Conservation (phyloP, 129 eudicot species). For the Centaurea solstitialis region DNA sequence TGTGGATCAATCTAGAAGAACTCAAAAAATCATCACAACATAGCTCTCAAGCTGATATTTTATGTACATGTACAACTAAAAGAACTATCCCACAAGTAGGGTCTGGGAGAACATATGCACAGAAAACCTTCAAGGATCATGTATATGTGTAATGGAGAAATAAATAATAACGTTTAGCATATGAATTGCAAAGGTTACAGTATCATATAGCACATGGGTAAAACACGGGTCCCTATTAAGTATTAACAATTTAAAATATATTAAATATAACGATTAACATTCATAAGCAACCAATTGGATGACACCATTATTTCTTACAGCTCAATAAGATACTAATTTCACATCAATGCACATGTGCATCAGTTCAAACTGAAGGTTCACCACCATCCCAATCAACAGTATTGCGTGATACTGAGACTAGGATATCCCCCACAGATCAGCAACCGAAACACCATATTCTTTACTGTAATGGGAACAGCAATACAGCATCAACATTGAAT, state of each 20-base stretch:
- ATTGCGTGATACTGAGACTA: not conserved
- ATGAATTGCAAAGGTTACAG: not conserved
- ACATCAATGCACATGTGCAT: not conserved
- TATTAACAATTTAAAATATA: not conserved
- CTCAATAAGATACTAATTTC: not conserved
- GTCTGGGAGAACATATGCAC: not conserved
- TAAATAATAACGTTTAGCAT: not conserved
- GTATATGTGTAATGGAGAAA: not conserved
- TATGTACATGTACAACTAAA: not conserved
- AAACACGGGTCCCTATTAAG: not conserved
- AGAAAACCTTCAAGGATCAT: conserved; percentile 1
- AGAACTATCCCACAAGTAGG: not conserved
- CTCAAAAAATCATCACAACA: not conserved
- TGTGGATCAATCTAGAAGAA: not conserved
- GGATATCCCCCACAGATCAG: not conserved
- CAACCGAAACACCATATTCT: not conserved
- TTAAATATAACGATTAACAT: not conserved
- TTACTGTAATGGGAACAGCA: not conserved
- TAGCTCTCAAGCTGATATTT: not conserved
- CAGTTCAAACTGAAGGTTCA: not conserved
- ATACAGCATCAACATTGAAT: not conserved
- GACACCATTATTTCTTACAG: conserved; percentile 1
- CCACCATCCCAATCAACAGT: not conserved
- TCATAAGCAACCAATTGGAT: not conserved
- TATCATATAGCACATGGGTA: not conserved